Conservation (phyloP, 2,329 filamentous ascomycete species). For the Penicillium digitatum region DNA sequence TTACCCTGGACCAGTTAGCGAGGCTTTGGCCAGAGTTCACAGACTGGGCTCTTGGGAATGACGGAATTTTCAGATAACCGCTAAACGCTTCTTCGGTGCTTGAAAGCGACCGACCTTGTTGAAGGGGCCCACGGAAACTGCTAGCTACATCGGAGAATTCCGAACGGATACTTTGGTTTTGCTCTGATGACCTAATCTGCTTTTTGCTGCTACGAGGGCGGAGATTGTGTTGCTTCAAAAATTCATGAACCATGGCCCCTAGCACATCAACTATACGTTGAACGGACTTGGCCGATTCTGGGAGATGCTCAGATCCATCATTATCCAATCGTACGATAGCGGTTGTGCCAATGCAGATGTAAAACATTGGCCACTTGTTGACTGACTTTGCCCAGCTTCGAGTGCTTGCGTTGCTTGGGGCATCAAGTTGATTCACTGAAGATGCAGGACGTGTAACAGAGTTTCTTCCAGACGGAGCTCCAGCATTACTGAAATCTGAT, state of each 20-base stretch:
- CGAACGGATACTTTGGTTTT: neutral
- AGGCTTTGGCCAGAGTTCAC: conserved; percentile 25
- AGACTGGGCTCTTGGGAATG: conserved; percentile 17
- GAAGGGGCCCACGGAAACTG: neutral
- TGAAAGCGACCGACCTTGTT: neutral
- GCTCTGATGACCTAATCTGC: conserved; percentile 10
- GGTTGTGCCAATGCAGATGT: conserved; percentile 61
- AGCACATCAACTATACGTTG: conserved; percentile 61
- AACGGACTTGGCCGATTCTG: conserved; percentile 45
- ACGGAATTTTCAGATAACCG: conserved; percentile 30
- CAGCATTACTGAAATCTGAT: conserved; percentile 69
- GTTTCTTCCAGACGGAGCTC: conserved; percentile 36
- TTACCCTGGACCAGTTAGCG: conserved; percentile 42
- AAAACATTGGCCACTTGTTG: conserved; percentile 87
- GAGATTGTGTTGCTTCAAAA: conserved; percentile 69
- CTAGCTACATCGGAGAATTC: conserved; percentile 1
- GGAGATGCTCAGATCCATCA: conserved; percentile 35
- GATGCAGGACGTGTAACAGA: conserved; percentile 16
- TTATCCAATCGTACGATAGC: conserved; percentile 40
- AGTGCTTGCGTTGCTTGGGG: conserved; percentile 45
- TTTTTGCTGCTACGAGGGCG: conserved; percentile 46
- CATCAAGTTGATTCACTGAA: conserved; percentile 21
- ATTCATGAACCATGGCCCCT: conserved; percentile 65
- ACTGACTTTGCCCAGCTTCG: conserved; percentile 59
- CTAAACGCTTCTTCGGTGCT: conserved; percentile 27